These are phyloP conservation scores for Backusella liffmaniae DNA, from an alignment of 192 early-diverging fungal species.

Conservation along the genomic window DNA sequence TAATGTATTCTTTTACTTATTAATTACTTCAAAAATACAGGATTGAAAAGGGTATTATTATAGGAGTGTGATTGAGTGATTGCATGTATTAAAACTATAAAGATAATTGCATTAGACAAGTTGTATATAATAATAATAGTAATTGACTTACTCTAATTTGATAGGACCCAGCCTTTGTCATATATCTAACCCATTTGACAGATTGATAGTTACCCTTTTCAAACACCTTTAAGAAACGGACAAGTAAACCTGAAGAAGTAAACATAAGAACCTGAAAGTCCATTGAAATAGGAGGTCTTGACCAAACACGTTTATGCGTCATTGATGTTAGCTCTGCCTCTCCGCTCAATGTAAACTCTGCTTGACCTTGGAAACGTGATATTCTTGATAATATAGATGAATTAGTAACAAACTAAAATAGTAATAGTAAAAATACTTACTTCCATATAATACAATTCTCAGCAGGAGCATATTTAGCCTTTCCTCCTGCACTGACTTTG, in stretches of 20 bases:
- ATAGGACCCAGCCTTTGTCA: conserved; percentile 84
- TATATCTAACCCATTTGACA: conserved; percentile 99
- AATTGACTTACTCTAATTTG: conserved; percentile 15
- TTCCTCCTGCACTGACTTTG: conserved; percentile 71
- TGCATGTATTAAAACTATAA: neutral
- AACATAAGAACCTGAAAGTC: conserved; percentile 97
- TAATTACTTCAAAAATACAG: neutral
- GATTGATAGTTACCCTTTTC: conserved; percentile 95
- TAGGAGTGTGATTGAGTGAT: neutral
- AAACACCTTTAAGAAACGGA: conserved; percentile 97
- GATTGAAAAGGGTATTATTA: neutral
- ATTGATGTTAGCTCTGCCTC: conserved; percentile 82
- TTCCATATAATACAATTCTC: conserved; percentile 97
- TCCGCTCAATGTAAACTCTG: conserved; percentile 79
- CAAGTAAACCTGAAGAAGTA: conserved; percentile 93
- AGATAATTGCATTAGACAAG: neutral
- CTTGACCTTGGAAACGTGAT: conserved; percentile 85
- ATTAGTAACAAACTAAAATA: neutral
- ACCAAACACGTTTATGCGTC: conserved; percentile 88
- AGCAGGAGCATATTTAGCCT: conserved; percentile 92
- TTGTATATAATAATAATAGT: neutral
- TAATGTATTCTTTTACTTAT: neutral
- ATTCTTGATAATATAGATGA: conserved; percentile 55
- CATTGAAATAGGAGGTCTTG: conserved; percentile 90
- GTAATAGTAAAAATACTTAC: conserved; percentile 47